These are phyloP conservation scores for Carex cristatella DNA, from an alignment of 176 grass and related monocot genomes.

Conservation along the genomic window DNA sequence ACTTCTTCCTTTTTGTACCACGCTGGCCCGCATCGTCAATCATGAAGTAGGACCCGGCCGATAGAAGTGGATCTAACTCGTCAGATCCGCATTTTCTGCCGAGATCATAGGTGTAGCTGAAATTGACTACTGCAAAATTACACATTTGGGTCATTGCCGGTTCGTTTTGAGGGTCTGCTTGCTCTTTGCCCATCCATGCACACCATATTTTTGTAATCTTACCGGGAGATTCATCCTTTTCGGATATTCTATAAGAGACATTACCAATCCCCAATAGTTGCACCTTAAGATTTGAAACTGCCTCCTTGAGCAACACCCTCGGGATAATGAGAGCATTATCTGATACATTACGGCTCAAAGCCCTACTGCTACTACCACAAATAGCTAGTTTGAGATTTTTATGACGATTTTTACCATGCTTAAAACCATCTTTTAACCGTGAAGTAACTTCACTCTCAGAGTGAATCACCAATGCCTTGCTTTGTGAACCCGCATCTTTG, in stretches of 20 bases:
- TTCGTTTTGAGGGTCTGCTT: constrained; percentile 24
- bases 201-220: constrained; percentile 87
- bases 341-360: constrained; percentile 17
- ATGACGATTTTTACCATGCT: constrained; percentile 23
- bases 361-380: not conserved
- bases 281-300: constrained; percentile 44
- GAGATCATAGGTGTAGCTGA: constrained; percentile 73
- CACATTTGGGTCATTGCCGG: constrained; percentile 32
- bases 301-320: constrained; percentile 63
- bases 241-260: constrained; percentile 57
- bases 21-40: constrained; percentile 63
- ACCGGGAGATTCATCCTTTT: constrained; percentile 37
- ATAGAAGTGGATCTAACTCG: constrained; percentile 45
- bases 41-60: constrained; percentile 75
- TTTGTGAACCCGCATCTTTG: constrained; percentile 34
- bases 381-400: constrained; percentile 20
- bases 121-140: constrained; percentile 76
- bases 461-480: constrained; percentile 45
- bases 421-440: constrained; percentile 29
- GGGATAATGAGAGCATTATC: constrained; percentile 59
- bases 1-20: constrained; percentile 76
- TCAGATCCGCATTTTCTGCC: constrained; percentile 69
- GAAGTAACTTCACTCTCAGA: constrained; percentile 46
- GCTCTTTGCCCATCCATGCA: constrained; percentile 78
- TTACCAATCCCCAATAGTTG: constrained; percentile 71